Base-by-base conservation (phyloP, 2,329 filamentous ascomycete genomes). In the Neopestalotiopsis sp. region DNA sequence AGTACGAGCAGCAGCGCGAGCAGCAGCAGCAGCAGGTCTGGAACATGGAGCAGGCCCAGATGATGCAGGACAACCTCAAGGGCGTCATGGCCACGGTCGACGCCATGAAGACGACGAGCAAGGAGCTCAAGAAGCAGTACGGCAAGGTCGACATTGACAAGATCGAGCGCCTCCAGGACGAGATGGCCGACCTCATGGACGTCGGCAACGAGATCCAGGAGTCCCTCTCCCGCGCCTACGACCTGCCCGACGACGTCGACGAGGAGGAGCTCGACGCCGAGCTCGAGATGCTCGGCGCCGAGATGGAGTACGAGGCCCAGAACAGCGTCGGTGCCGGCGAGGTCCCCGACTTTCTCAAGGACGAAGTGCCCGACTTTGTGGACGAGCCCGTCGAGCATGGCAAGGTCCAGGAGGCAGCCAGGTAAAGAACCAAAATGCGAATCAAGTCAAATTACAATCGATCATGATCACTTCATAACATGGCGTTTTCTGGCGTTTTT, bases 61-160 rank as follows among this genome's bases (percentile, higher is more conserved):
- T 95, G 88, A 98, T 98, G 95, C 94, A 97, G 84, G 95, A 98
- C 83, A 98, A 98, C 79, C 88, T 99, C 66, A 96, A 97, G 81
- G 98, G 98, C 81, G 95, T 96, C 72, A 98, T 98, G 95, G 97
- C 94, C 20, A 98, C 96, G 34, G 95, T 98, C 59, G 95, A 98
- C 80, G 95, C 95, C 12, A 95, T 99, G 89, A 97, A 98, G 88
- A 94, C 92, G 1, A 98, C 95, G 30, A 97, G 96, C 76, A 97
- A 97, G 84, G 92, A 94, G 76, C 88, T 99, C 72, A 91, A 91
- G 78, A 93, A 94, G 81, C 95, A 98, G 85, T 98, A 98, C 79
- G 95, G 95, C 75, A 98, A 98, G 85, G 93, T 99, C 73, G 92
- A 99, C 77, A 92, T 99, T 67, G 96, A 98, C 82, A 94, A 97